These are phyloP conservation scores for Verticillium isaacii DNA, from an alignment of 2,329 filamentous ascomycete species.

Conservation along the genomic window DNA sequence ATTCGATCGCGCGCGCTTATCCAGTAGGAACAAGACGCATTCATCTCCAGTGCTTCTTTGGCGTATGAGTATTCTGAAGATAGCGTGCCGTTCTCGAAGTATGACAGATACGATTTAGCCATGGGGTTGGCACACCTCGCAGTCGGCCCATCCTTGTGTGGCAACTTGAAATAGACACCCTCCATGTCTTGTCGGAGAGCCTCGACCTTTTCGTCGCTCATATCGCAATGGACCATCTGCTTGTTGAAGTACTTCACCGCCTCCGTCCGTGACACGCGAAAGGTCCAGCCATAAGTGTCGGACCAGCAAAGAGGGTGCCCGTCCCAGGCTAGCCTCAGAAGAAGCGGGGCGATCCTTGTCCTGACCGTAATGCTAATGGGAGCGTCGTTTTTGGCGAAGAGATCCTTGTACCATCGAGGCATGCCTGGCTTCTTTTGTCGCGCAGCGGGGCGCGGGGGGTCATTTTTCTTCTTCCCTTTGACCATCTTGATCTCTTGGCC, in stretches of 20 bases:
- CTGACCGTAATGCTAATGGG: slow-evolving; percentile 78
- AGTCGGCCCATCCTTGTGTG: slow-evolving; percentile 89
- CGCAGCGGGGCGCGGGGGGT: slow-evolving; percentile 70
- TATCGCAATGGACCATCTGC: slow-evolving; percentile 69
- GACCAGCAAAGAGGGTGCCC: slow-evolving; percentile 90
- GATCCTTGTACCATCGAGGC: slow-evolving; percentile 93
- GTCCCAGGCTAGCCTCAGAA: slow-evolving; percentile 85
- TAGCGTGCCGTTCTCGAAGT: slow-evolving; percentile 85
- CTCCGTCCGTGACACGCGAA: slow-evolving; percentile 64
- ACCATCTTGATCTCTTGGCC: slow-evolving; percentile 88
- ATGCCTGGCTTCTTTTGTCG: slow-evolving; percentile 91
- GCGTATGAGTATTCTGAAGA: slow-evolving; percentile 87
- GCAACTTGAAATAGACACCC: slow-evolving; percentile 82
- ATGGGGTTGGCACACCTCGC: slow-evolving; percentile 82
- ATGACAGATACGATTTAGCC: slow-evolving; percentile 83
- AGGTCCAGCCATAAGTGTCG: slow-evolving; percentile 88
- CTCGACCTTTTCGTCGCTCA: slow-evolving; percentile 67
- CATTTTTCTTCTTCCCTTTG: slow-evolving; percentile 84
- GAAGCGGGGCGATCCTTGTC: slow-evolving; percentile 78
- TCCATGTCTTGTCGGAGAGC: slow-evolving; percentile 59
- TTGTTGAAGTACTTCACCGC: slow-evolving; percentile 62
- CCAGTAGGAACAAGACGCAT: slow-evolving; percentile 98
- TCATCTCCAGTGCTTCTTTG: slow-evolving; percentile 96
- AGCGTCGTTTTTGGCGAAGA: slow-evolving; percentile 65
- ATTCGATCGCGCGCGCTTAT: slow-evolving; percentile 93